Evolutionary conservation across 1,139 yeast genomes (phyloP).

Genomic region (Chernovozyma aurita): DNA sequence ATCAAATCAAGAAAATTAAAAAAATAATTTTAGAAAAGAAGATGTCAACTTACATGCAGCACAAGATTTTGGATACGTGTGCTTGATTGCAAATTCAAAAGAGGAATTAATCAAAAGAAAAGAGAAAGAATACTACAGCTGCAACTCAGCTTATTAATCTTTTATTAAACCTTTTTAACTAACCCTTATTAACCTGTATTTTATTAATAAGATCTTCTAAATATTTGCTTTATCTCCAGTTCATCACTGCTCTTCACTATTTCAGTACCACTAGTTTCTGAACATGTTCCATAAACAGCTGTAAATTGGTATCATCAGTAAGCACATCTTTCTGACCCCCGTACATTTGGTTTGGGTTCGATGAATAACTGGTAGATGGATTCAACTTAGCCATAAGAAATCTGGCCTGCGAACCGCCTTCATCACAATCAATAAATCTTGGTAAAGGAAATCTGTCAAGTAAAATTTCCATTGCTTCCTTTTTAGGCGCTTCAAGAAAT

Average conservation of each 20-base stretch:
- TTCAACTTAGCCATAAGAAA: constrained; percentile 70
- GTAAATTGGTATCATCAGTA: constrained; percentile 70
- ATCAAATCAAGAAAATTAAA: no score
- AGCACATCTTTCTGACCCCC: constrained; percentile 38
- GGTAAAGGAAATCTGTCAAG: constrained; percentile 72
- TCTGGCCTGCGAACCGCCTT: constrained; percentile 76
- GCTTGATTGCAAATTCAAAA: no score
- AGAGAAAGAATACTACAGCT: no score
- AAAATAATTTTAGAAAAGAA: no score
- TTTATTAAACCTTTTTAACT: no score
- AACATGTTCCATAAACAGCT: constrained; percentile 60
- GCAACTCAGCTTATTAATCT: no score
- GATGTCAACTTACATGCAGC: no score
- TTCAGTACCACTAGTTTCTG: constrained; percentile 32
- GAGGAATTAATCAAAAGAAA: no score
- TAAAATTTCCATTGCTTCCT: constrained; percentile 63
- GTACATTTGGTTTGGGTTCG: constrained; percentile 31
- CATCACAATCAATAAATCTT: constrained; percentile 68
- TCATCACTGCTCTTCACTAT: not conserved
- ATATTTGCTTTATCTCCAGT: not conserved
- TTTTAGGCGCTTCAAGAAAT: constrained; percentile 60
- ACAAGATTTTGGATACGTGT: no score
- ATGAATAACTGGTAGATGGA: constrained; percentile 62
- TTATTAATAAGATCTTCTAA: not conserved
- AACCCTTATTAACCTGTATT: no score